Evolutionary conservation across 345 rosid genomes (phyloP).

Genomic region (Ceriops tagal): DNA sequence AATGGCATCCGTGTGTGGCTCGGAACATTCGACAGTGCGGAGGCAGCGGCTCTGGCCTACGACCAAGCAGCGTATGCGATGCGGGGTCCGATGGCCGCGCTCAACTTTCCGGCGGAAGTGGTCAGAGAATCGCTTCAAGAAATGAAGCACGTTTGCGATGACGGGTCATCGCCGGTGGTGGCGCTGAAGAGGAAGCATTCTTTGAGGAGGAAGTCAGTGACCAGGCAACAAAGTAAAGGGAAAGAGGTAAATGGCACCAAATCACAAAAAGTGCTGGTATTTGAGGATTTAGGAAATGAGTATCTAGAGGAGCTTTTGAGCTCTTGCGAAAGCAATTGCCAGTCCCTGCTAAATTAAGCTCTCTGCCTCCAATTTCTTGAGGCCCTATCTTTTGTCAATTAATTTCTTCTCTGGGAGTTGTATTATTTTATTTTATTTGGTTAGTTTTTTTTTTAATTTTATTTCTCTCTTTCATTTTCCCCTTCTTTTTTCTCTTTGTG

Average conservation of each 20-base stretch:
- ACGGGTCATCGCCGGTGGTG: slow-evolving; percentile 45
- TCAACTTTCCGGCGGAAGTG: slow-evolving; percentile 41
- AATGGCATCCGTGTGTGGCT: slow-evolving; percentile 47
- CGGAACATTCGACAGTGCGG: slow-evolving; percentile 45
- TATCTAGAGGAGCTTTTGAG: slow-evolving; percentile 4
- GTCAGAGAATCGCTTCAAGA: slow-evolving; percentile 41
- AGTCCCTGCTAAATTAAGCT: neutral
- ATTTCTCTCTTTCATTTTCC: neutral
- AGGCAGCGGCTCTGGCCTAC: slow-evolving; percentile 46
- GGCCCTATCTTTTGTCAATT: neutral
- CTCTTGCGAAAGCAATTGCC: neutral
- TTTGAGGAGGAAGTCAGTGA: slow-evolving; percentile 30
- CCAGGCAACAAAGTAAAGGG: slow-evolving; percentile 1
- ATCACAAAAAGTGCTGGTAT: slow-evolving; percentile 7
- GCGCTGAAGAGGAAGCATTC: slow-evolving; percentile 42
- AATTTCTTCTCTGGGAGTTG: neutral
- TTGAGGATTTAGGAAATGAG: slow-evolving; percentile 9
- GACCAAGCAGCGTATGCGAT: slow-evolving; percentile 48
- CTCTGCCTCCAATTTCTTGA: neutral
- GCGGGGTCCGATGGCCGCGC: slow-evolving; percentile 40
- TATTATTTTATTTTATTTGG: neutral
- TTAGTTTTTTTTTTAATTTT: neutral
- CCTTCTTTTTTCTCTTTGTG: neutral
- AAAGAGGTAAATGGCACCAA: neutral
- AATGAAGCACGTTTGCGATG: slow-evolving; percentile 30